phyloP scores from a whole-genome alignment of 225 moss, liverwort and hornwort genomes.

The Polytrichum formosum region DNA sequence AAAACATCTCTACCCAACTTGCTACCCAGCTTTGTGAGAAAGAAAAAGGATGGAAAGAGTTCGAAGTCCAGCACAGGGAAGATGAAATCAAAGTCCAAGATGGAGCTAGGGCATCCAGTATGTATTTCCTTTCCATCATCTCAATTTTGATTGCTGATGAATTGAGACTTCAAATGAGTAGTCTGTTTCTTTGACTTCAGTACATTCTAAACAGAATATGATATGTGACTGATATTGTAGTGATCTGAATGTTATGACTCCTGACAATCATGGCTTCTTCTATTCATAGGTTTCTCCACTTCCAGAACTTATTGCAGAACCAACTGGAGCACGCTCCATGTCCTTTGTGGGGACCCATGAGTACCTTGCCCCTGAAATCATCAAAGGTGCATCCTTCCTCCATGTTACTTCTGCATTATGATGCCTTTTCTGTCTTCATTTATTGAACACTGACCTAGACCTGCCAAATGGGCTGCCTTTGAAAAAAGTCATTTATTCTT shows the following conservation, averaged over 20 bases:
- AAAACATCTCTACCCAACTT: constrained; percentile 52
- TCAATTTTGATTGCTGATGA: constrained; percentile 6
- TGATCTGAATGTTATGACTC: no score
- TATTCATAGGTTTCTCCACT: constrained; percentile 48
- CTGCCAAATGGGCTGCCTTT: no score
- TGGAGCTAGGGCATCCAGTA: constrained; percentile 43
- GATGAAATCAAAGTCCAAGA: constrained; percentile 43
- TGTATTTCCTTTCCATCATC: constrained; percentile 6
- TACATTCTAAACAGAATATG: no score
- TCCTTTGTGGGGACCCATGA: constrained; percentile 96
- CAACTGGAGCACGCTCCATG: constrained; percentile 91
- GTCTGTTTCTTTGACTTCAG: no score
- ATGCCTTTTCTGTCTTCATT: no score
- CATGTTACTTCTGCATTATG: no score
- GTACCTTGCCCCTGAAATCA: constrained; percentile 92
- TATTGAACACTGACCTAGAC: no score
- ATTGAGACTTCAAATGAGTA: neutral
- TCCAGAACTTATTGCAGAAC: constrained; percentile 90
- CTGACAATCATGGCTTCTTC: neutral
- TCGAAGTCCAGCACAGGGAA: constrained; percentile 38
- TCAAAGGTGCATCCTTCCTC: constrained; percentile 33
- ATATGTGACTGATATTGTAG: no score
- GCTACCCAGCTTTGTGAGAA: constrained; percentile 56
- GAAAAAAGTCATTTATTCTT: no score
- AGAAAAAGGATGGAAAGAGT: constrained; percentile 49